Evolutionary conservation across 2,329 filamentous ascomycete genomes (phyloP), one percentile per base, ranked within the genome.

Genomic region (Diplodia scrobiculata): DNA sequence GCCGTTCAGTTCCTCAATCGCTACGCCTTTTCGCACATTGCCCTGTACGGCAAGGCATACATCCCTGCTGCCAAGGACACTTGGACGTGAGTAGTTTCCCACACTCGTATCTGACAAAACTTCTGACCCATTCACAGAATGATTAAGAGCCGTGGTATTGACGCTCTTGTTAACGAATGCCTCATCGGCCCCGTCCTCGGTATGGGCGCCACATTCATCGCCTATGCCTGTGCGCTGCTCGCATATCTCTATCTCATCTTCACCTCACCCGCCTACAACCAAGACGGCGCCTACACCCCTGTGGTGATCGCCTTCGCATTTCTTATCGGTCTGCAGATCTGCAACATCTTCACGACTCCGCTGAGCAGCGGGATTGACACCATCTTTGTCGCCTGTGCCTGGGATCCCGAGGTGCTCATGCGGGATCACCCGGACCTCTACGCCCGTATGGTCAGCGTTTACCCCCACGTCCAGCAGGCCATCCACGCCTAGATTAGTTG

Each of bases 11-110:
- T 97, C 73, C 83, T 97, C 79, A 98, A 98, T 79, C 87, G 92
- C 71, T 97, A 96, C 71, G 92, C 92, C 0, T 97, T 96, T 78
- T 92, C 88, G 34, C 92, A 97, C 74, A 96, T 98, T 73, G 92
- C 94, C 0, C 83, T 97, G 0, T 97, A 97, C 74, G 94, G 94
- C 19, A 96, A 96, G 77, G 81, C 90, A 0, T 98, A 97, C 75
- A 85, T 97, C 65, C 83, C 87, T 0, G 91, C 92, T 0, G 92
- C 93, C 41, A 97, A 96, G 79, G 91, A 91, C 71, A 96, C 92
- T 0, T 96, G 92, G 91, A 87, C 71, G 80, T 85, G 75, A 72
- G 80, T 81, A 14, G 3, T 29, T 2, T 14, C 11, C 25, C 21
- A 5, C 11, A 10, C 9, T 3, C 13, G n/a, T 19, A 9, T 41